Evolutionary conservation across 768 basidiomycete genomes (phyloP).

Genomic region (Cystobasidium onofrii): DNA sequence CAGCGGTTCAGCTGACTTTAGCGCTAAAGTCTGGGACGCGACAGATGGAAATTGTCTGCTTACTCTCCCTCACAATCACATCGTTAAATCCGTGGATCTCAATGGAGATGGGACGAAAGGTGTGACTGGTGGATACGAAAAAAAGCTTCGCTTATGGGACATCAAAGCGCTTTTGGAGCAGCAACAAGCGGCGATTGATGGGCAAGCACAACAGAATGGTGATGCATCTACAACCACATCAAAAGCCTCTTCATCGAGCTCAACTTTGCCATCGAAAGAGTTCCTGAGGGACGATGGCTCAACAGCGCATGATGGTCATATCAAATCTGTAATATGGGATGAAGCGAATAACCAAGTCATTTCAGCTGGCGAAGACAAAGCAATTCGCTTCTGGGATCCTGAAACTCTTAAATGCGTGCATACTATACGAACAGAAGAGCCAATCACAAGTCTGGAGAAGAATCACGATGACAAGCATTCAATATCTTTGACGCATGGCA

Average conservation of each 20-base stretch:
- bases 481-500: slow-evolving; percentile 75
- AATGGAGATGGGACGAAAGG: slow-evolving; percentile 63
- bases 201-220: slow-evolving; percentile 52
- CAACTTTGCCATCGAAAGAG: neutral
- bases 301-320: slow-evolving; percentile 72
- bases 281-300: slow-evolving; percentile 52
- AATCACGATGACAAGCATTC: neutral
- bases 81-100: slow-evolving; percentile 88
- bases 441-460: slow-evolving; percentile 8
- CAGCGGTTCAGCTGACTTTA: slow-evolving; percentile 48
- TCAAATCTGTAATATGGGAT: slow-evolving; percentile 90
- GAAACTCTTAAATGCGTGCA: neutral
- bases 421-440: neutral
- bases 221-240: slow-evolving; percentile 62
- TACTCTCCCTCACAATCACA: slow-evolving; percentile 97
- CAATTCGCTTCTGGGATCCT: slow-evolving; percentile 61
- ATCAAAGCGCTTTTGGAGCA: slow-evolving; percentile 55
- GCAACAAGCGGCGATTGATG: neutral
- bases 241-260: neutral
- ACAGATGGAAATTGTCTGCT: slow-evolving; percentile 63
- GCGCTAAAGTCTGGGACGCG: slow-evolving; percentile 34
- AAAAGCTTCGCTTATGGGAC: slow-evolving; percentile 93
- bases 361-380: slow-evolving; percentile 82
- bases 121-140: slow-evolving; percentile 90
- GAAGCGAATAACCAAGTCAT: slow-evolving; percentile 60